phyloP scores from a whole-genome alignment of 1,284 basidiomycete genomes.

The Xerocomus minutiporus region DNA sequence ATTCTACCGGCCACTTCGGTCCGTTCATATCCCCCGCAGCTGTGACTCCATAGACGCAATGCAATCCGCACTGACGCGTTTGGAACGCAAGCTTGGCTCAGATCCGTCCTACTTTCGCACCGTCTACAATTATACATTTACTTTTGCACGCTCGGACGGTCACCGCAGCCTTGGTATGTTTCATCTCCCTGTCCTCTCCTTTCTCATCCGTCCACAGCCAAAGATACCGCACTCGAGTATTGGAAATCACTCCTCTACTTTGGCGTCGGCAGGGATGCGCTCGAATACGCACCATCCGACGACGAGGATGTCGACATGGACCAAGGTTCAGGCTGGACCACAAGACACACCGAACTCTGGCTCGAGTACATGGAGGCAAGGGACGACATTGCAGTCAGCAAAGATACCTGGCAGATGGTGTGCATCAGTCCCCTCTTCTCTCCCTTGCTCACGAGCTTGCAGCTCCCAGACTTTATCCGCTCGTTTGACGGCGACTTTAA shows the following conservation, averaged over 20 bases:
- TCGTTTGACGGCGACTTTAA: slow-evolving; percentile 77
- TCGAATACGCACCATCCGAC: slow-evolving; percentile 46
- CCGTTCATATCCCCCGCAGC: slow-evolving; percentile 37
- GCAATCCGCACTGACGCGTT: slow-evolving; percentile 51
- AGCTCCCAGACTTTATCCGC: slow-evolving; percentile 82
- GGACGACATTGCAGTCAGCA: slow-evolving; percentile 80
- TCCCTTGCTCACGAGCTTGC: slow-evolving; percentile 7
- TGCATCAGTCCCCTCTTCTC: slow-evolving; percentile 4
- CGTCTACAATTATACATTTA: slow-evolving; percentile 88
- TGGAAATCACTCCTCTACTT: slow-evolving; percentile 84
- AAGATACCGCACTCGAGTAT: slow-evolving; percentile 76
- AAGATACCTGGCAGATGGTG: slow-evolving; percentile 94
- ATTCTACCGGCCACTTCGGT: slow-evolving; percentile 3
- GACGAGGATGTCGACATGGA: slow-evolving; percentile 38
- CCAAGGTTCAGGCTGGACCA: slow-evolving; percentile 57
- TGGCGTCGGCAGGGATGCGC: slow-evolving; percentile 69
- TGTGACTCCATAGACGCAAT: slow-evolving; percentile 71
- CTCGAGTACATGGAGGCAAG: slow-evolving; percentile 73
- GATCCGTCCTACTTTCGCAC: slow-evolving; percentile 78
- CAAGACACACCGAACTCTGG: slow-evolving; percentile 75
- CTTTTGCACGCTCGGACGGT: slow-evolving; percentile 77
- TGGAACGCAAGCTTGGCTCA: slow-evolving; percentile 61
- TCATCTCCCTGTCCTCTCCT: neutral
- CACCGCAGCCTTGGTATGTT: slow-evolving; percentile 63
- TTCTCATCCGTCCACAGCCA: slow-evolving; percentile 37